phyloP scores from a whole-genome alignment of 225 moss, liverwort and hornwort genomes.

The Bryoerythrophyllum caledonicum region DNA sequence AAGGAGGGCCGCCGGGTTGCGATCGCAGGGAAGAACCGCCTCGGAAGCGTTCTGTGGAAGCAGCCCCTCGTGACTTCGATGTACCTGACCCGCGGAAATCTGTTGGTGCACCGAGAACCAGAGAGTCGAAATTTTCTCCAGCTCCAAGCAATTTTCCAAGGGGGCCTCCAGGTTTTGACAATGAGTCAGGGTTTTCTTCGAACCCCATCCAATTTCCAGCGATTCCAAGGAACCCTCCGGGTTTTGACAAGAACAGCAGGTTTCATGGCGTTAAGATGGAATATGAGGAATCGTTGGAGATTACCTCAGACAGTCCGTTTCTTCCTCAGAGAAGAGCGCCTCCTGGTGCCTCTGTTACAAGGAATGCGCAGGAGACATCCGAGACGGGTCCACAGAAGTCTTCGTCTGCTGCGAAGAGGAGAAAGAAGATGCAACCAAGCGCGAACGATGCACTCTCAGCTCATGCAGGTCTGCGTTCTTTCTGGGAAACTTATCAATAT shows the following conservation, averaged over 20 bases:
- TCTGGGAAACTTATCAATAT: not conserved
- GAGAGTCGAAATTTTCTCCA: constrained; percentile 19
- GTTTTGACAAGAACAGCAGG: constrained; percentile 11
- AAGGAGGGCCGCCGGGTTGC: constrained; percentile 14
- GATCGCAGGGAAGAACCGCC: not conserved
- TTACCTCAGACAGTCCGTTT: constrained; percentile 35
- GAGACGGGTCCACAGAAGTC: constrained; percentile 2
- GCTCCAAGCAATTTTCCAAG: constrained; percentile 16
- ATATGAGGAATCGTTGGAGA: constrained; percentile 28
- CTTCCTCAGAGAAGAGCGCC: constrained; percentile 30
- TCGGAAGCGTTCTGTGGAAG: constrained; percentile 14
- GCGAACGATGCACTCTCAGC: constrained; percentile 5
- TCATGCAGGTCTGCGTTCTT: constrained; percentile 19
- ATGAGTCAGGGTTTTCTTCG: constrained; percentile 8
- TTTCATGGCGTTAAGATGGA: constrained; percentile 20
- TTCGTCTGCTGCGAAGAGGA: constrained; percentile 10
- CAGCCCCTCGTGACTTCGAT: constrained; percentile 9
- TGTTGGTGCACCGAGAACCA: constrained; percentile 24
- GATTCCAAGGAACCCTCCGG: constrained; percentile 11
- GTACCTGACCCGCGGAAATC: constrained; percentile 3
- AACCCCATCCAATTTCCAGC: not conserved
- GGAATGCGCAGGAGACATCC: not conserved
- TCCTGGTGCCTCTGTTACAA: not conserved
- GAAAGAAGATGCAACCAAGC: constrained; percentile 11
- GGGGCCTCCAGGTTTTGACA: constrained; percentile 18